Evolutionary conservation across 75 land plant genomes (phyloP), one percentile per base, ranked within the genome.

Genomic region (Azolla pinnata): DNA sequence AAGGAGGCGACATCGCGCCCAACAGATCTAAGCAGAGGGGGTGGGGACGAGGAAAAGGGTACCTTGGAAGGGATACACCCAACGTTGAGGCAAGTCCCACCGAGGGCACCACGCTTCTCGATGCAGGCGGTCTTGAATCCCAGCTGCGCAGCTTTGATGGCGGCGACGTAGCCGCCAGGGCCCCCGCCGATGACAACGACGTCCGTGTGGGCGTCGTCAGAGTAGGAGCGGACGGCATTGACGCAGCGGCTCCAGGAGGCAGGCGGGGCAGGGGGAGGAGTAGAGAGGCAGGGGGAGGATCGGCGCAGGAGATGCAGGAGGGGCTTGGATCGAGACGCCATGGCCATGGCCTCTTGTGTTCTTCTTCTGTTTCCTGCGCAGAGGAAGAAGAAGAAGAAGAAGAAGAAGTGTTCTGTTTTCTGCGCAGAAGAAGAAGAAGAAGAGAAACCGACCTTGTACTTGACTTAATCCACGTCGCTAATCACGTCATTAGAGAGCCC

Each of bases 21-120:
- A n/a, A n/a, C n/a, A n/a, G n/a, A n/a, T n/a, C n/a, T n/a, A n/a
- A n/a, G n/a, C n/a, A n/a, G 54, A 16, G 44, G 44, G 2, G 21
- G 3, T 18, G 14, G 49, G 14, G 31, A 47, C 4, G 16, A 25
- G 9, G 44, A 62, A 3, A 44, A 26, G 35, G 44, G 25, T 33
- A 88, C 86, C 93, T 93, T 93, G 31, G 98, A 93, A 19, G 98
- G 98, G 48, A 93, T 93, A 66, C 98, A 93, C 0, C 98, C 97
- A 25, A 90, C 97, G 67, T 90, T 90, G 62, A 90, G 90, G 61
- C 90, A 90, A 30, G 96, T 90, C 0, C 96, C 96, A 21, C 97
- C 97, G 40, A 90, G 87, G 3, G 87, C 20, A 2, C 85, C 87
- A n/a, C 97, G 70, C 74, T 86, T 81, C 81, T 90, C 97, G 50